Base-by-base conservation (phyloP, 768 basidiomycete genomes). In the Xerocomus potaroensis region DNA sequence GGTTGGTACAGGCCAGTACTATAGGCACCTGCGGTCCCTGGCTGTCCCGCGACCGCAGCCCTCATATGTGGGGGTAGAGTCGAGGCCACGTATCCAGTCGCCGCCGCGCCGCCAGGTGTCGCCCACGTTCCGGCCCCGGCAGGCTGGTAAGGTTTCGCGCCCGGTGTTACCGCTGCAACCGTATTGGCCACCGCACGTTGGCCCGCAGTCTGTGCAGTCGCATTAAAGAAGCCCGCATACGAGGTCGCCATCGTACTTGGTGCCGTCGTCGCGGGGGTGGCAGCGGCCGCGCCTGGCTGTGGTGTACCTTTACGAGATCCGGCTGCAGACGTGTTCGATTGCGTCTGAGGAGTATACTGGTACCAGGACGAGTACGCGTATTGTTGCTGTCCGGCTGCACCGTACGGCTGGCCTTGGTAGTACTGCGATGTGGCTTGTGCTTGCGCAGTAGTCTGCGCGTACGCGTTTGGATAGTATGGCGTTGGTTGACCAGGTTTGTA, bases 141-240 rank as follows among this genome's bases (percentile, higher is more conserved):
- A 11, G 66, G 60, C 16, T 64, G 58, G 46, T 64, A 67, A n/a
- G 67, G 40, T 34, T 71, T 70, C 34, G 46, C 60, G 8, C 47
- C 52, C 0, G 62, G 45, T 34, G 51, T 55, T 19, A 59, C 45
- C 33, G 59, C 54, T 19, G 74, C 53, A 21, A 78, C 76, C 1
- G 79, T 80, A 38, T 80, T 81, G 9, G 78, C 78, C 6, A 80
- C 78, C 3, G 75, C 78, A 5, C 78, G 74, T 44, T 76, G 71
- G 22, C 63, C 66, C 21, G 62, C 53, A 22, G 62, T 29, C 24
- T 70, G 67, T 45, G 62, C 48, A 33, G 52, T 34, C 6, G 54
- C 47, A 33, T 59, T 66, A 49, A 72, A 77, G 45, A 74, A 76
- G 23, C 69, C 60, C 0, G 72, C 68, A 47, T 77, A 77, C 24